Percentiles rank a stretch among this genome's conserved stretches.
These are phyloP conservation scores for Scytalidium sp. DNA, from an alignment of 2,329 filamentous ascomycete species.

Conservation along the genomic window DNA sequence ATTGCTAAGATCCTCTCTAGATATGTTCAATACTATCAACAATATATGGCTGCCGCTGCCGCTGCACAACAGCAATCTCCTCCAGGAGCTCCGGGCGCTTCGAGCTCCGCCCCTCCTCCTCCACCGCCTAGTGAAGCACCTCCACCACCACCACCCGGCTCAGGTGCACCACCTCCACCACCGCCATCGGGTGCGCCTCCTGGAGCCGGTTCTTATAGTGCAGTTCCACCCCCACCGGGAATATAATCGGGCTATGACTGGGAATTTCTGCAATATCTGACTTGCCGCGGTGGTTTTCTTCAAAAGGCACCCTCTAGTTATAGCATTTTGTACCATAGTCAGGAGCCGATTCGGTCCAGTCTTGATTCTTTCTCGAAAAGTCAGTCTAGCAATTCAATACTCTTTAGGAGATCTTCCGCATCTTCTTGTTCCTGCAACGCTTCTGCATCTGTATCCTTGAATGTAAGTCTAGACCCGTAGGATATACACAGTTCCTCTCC, in stretches of 20 bases:
- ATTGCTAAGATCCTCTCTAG: constrained; percentile 30
- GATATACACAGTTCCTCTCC: constrained; percentile 52
- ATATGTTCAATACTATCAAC: constrained; percentile 70
- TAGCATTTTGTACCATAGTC: constrained; percentile 16
- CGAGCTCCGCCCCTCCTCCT: constrained; percentile 53
- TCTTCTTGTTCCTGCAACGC: constrained; percentile 18
- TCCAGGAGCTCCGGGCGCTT: constrained; percentile 37
- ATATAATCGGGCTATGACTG: constrained; percentile 29
- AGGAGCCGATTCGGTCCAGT: neutral
- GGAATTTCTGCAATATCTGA: neutral
- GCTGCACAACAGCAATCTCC: constrained; percentile 45
- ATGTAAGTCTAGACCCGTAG: constrained; percentile 32
- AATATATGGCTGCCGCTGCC: constrained; percentile 59
- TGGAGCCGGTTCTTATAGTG: constrained; percentile 56
- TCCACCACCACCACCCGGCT: constrained; percentile 60
- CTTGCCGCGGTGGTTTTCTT: neutral
- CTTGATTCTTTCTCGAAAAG: neutral
- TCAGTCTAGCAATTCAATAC: constrained; percentile 28
- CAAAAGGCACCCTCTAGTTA: constrained; percentile 16
- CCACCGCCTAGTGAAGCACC: constrained; percentile 59
- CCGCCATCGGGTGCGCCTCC: constrained; percentile 51
- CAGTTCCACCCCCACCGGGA: constrained; percentile 53
- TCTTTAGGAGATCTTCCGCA: constrained; percentile 23
- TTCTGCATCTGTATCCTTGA: constrained; percentile 30
- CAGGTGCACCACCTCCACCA: constrained; percentile 56